Percentiles rank a stretch among this genome's conserved stretches.
Evolutionary conservation across 352 stramenopile species (phyloP).

Genomic region (Pseudoperonospora humuli): DNA sequence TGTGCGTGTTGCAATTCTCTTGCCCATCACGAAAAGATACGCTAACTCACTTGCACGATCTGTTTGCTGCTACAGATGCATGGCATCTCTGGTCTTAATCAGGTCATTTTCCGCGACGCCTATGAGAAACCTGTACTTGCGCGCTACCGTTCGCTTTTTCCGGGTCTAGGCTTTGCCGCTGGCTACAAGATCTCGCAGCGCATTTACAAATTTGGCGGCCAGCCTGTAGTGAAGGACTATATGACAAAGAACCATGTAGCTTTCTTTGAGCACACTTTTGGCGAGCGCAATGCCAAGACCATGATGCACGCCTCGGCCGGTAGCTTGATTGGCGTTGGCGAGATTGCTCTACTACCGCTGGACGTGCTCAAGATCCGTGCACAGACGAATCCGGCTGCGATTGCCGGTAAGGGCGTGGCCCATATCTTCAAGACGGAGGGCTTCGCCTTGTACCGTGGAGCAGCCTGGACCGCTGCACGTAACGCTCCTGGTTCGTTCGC

Average conservation of each 20-base stretch:
- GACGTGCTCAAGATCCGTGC: slow-evolving; percentile 96
- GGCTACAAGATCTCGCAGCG: slow-evolving; percentile 96
- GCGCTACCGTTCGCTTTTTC: slow-evolving; percentile 87
- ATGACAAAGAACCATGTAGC: slow-evolving; percentile 84
- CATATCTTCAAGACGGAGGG: slow-evolving; percentile 91
- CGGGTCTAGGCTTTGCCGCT: slow-evolving; percentile 88
- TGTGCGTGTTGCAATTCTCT: slow-evolving; percentile 10
- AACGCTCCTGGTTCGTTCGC: slow-evolving; percentile 94
- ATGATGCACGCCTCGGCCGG: slow-evolving; percentile 90
- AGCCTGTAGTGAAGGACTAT: slow-evolving; percentile 91
- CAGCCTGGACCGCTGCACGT: slow-evolving; percentile 87
- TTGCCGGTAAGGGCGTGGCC: slow-evolving; percentile 85
- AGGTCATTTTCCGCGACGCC: slow-evolving; percentile 87
- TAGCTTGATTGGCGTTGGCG: slow-evolving; percentile 90
- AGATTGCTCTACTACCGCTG: slow-evolving; percentile 92
- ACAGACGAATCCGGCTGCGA: slow-evolving; percentile 90
- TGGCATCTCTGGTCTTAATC: slow-evolving; percentile 43
- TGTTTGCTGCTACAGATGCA: slow-evolving; percentile 19
- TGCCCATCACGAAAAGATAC: neutral
- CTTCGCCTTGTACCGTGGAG: slow-evolving; percentile 87
- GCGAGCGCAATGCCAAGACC: slow-evolving; percentile 89
- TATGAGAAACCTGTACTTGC: slow-evolving; percentile 65
- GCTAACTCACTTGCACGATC: neutral
- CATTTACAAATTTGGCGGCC: slow-evolving; percentile 96
- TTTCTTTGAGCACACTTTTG: slow-evolving; percentile 87